Evolutionary conservation across 1,284 basidiomycete genomes (phyloP), one percentile per base, ranked within the genome.

Genomic region (Ganoderma sinense): DNA sequence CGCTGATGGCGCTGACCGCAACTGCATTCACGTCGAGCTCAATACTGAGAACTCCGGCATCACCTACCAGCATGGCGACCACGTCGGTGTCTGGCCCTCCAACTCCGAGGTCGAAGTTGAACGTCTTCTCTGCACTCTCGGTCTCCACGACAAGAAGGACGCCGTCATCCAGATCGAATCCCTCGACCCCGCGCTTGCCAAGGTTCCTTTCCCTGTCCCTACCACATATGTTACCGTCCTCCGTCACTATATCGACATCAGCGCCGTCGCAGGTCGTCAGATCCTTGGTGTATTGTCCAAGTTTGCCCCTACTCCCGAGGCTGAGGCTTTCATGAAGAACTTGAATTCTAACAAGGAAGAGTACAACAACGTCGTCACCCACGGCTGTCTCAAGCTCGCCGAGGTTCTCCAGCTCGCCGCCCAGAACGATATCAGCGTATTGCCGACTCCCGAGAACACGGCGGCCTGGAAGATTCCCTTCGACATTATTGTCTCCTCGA

Each of bases 41-140:
- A 93, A 93, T 83, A 97, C 95, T 48, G 95, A 97, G 81, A 96
- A 95, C 53, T 97, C 96, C 63, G 97, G 97, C 68, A 94, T 99
- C 78, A 94, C 93, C n/a, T 99, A 99, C 83, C 97, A 99, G 82
- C 97, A 98, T 75, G 97, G 97, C 70, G 97, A 99, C 82, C 97
- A 99, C 81, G 91, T 98, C 73, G 97, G 97, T 71, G 90, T 99
- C 61, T 99, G 98, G 98, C 97, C 98, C 20, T 91, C 91, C 69
- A 99, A 99, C 83, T 89, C 97, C 2, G 96, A 98, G 73, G 79
- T 91, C 64, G 97, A 99, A 79, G 97, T 99, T 55, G 91, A 96
- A 68, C 93, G 97, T 68, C 88, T 97, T 58, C 88, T 99, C 29
- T 91, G 89, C 73, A 89, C 94, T 65, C 91, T 99, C 60, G 97